Percentiles rank a stretch among this genome's conserved stretches.
phyloP scores from a whole-genome alignment of 129 eudicot genomes.

The Pulicaria dysenterica region DNA sequence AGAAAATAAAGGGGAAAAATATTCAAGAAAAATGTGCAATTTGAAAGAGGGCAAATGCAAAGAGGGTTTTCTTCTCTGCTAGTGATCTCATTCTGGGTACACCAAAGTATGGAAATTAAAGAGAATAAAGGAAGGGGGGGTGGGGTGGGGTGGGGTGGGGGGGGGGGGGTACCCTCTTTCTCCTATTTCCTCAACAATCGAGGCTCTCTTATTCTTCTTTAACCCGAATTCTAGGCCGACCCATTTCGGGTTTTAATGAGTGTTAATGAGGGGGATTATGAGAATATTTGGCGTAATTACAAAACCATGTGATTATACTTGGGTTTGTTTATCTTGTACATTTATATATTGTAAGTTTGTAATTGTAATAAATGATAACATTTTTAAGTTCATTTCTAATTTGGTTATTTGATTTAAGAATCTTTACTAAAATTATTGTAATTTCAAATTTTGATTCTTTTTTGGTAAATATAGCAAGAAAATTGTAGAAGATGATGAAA shows the following conservation, averaged over 20 bases:
- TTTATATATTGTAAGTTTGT: too few relatives aligned
- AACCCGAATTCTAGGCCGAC: conserved; percentile 32
- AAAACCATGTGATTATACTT: not conserved
- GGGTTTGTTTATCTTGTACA: not conserved
- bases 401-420: conserved; percentile 3
- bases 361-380: not conserved
- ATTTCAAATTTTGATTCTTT: not conserved
- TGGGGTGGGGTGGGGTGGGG: not conserved
- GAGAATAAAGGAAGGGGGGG: conserved; percentile 16
- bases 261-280: conserved; percentile 29
- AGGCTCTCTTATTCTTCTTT: conserved; percentile 19
- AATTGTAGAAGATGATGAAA: not conserved
- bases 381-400: not conserved
- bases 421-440: not conserved
- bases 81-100: conserved; percentile 31
- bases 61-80: conserved; percentile 30
- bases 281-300: not conserved
- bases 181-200: conserved; percentile 27
- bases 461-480: not conserved
- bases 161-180: conserved; percentile 8
- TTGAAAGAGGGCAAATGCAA: conserved; percentile 23
- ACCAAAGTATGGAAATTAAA: conserved; percentile 33
- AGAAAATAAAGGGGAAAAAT: conserved; percentile 8
- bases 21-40: conserved; percentile 29
- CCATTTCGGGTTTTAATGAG: conserved; percentile 21